phyloP scores from a whole-genome alignment of 2,329 filamentous ascomycete genomes.

The Helminthosporium solani region DNA sequence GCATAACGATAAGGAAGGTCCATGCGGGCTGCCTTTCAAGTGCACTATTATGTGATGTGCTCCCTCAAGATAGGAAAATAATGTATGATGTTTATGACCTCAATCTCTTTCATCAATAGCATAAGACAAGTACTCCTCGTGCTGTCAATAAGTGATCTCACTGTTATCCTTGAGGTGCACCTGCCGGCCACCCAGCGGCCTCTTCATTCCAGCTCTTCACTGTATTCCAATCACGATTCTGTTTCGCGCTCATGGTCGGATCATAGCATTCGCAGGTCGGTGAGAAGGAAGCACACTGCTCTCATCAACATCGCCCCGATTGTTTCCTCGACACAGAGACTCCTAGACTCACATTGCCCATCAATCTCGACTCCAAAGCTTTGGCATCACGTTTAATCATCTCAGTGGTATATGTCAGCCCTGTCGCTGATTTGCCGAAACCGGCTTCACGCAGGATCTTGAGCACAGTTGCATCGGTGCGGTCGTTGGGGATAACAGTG shows the following conservation, averaged over 20 bases:
- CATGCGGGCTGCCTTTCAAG: constrained; percentile 75
- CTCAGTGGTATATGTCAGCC: not conserved
- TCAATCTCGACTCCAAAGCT: not conserved
- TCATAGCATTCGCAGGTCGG: not conserved
- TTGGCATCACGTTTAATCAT: not conserved
- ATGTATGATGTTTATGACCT: no score
- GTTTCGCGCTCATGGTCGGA: constrained; percentile 1
- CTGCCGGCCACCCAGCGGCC: no score
- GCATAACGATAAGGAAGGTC: constrained; percentile 59
- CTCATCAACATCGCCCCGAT: not conserved
- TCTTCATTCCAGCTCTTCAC: not conserved
- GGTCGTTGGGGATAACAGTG: not conserved
- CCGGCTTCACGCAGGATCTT: not conserved
- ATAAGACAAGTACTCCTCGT: no score
- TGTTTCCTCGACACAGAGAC: not conserved
- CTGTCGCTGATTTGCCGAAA: not conserved
- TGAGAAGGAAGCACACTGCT: no score
- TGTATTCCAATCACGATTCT: not conserved
- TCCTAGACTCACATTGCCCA: not conserved
- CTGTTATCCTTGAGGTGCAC: no score
- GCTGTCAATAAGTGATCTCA: no score
- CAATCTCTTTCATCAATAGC: no score
- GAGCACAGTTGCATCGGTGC: not conserved
- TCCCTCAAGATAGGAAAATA: no score
- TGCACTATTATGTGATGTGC: constrained; percentile 62